Percentiles rank a stretch among this genome's conserved stretches.
These are phyloP conservation scores for Eragrostis nindensis DNA, from an alignment of 176 grass and related monocot species.

Conservation along the genomic window DNA sequence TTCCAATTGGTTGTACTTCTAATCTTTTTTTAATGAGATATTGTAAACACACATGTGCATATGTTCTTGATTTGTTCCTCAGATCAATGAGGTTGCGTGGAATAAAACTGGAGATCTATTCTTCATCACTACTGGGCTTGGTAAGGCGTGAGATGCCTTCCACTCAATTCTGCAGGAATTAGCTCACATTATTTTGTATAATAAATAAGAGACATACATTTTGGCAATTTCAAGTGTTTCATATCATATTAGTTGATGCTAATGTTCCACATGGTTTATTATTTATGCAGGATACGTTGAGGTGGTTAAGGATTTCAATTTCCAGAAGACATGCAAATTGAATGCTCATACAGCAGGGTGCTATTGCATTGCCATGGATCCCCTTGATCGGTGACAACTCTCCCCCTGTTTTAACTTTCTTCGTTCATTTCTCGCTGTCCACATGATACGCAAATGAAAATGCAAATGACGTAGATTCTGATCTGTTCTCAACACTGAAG, in stretches of 20 bases:
- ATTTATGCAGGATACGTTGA: slow-evolving; percentile 77
- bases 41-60: too few species aligned
- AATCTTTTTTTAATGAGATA: too few species aligned
- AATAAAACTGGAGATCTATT: slow-evolving; percentile 99
- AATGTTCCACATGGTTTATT: slow-evolving; percentile 31
- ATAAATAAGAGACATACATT: slow-evolving; percentile 27
- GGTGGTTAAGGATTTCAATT: slow-evolving; percentile 80
- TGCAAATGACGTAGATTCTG: background rate
- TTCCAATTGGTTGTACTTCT: too few species aligned
- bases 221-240: slow-evolving; percentile 3
- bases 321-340: slow-evolving; percentile 71
- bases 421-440: too few species aligned
- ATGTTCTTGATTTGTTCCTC: slow-evolving; percentile 48
- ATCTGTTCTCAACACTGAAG: background rate
- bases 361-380: slow-evolving; percentile 98
- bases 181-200: slow-evolving; percentile 23
- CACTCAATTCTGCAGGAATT: background rate
- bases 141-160: slow-evolving; percentile 48
- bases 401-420: background rate
- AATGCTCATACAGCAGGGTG: slow-evolving; percentile 97
- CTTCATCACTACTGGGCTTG: slow-evolving; percentile 96
- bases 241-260: slow-evolving; percentile 17
- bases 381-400: slow-evolving; percentile 77
- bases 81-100: slow-evolving; percentile 99
- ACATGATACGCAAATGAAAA: too few species aligned